Percentiles rank a stretch among this genome's conserved stretches.
These are phyloP conservation scores for Oemleria cerasiformis DNA, from an alignment of 306 rosid genomes.

Conservation along the genomic window DNA sequence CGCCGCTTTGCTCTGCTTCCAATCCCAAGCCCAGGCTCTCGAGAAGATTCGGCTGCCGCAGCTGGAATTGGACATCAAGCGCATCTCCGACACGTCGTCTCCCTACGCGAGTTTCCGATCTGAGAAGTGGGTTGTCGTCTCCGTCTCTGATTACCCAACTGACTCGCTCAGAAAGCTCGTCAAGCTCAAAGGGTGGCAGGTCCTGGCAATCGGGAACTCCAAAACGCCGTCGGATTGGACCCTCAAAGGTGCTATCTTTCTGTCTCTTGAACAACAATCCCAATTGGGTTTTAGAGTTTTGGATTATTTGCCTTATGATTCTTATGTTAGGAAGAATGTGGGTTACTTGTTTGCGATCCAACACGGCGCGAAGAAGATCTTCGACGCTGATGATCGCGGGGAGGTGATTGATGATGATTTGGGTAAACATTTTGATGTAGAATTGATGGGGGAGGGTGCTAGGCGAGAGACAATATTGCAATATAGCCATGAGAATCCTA, in stretches of 20 bases:
- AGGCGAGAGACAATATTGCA: conserved; percentile 84
- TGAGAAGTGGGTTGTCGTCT: conserved; percentile 84
- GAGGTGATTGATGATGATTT: conserved; percentile 84
- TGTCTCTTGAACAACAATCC: conserved; percentile 81
- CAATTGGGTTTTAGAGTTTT: conserved; percentile 80
- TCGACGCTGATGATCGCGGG: conserved; percentile 91
- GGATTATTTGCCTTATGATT: conserved; percentile 81
- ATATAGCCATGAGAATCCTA: conserved; percentile 83
- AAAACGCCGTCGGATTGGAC: conserved; percentile 84
- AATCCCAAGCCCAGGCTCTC: conserved; percentile 50
- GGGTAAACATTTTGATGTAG: conserved; percentile 88
- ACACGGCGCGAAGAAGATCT: conserved; percentile 90
- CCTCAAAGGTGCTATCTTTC: conserved; percentile 81
- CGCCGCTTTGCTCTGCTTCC: conserved; percentile 85
- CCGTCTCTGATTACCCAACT: conserved; percentile 68
- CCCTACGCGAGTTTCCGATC: conserved; percentile 61
- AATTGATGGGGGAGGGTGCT: conserved; percentile 71
- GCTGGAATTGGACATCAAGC: conserved; percentile 51
- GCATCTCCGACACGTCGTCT: conserved; percentile 51
- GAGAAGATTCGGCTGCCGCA: conserved; percentile 75
- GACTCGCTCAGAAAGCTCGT: conserved; percentile 65
- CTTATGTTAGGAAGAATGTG: conserved; percentile 83
- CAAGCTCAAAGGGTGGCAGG: conserved; percentile 86
- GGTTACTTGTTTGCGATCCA: conserved; percentile 95
- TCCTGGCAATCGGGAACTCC: conserved; percentile 76